Evolutionary conservation across 2,329 filamentous ascomycete species (phyloP).

Genomic region (Fusarium sacchari): DNA sequence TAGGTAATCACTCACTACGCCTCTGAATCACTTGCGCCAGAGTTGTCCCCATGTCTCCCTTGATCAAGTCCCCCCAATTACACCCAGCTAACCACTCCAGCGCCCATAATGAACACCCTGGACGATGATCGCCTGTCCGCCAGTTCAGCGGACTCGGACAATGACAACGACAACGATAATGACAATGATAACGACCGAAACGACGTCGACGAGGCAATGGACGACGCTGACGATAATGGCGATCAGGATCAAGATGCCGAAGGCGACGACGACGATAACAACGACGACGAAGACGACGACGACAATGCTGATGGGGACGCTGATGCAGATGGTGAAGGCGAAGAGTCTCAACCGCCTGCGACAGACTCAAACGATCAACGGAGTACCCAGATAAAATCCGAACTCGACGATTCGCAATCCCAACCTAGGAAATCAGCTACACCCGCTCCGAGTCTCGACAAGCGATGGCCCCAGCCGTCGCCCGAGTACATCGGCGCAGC

Average conservation of each 20-base stretch:
- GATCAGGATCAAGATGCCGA: constrained; percentile 49
- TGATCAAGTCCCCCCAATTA: not conserved
- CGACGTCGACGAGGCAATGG: constrained; percentile 69
- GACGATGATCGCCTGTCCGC: constrained; percentile 41
- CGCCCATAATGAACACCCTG: constrained; percentile 25
- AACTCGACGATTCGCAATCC: constrained; percentile 33
- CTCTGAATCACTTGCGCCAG: not conserved
- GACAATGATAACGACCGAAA: constrained; percentile 58
- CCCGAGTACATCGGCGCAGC: constrained; percentile 81
- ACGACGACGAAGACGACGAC: constrained; percentile 51
- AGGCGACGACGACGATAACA: constrained; percentile 42
- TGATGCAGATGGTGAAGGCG: constrained; percentile 52
- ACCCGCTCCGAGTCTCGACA: constrained; percentile 38
- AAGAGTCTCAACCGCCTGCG: constrained; percentile 43
- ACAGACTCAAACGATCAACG: constrained; percentile 48
- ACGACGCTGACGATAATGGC: constrained; percentile 52
- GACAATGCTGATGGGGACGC: constrained; percentile 51
- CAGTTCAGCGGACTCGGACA: constrained; percentile 45
- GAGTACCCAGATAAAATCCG: constrained; percentile 50
- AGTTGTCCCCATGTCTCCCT: not conserved
- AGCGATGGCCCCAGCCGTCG: constrained; percentile 69
- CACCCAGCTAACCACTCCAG: not conserved
- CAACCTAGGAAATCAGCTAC: constrained; percentile 44
- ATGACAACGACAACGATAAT: constrained; percentile 52
- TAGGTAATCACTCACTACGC: not conserved